Percentiles rank a stretch among this genome's conserved stretches.
phyloP scores from a whole-genome alignment of 306 rosid genomes.

The Ammopiptanthus mongolicus region DNA sequence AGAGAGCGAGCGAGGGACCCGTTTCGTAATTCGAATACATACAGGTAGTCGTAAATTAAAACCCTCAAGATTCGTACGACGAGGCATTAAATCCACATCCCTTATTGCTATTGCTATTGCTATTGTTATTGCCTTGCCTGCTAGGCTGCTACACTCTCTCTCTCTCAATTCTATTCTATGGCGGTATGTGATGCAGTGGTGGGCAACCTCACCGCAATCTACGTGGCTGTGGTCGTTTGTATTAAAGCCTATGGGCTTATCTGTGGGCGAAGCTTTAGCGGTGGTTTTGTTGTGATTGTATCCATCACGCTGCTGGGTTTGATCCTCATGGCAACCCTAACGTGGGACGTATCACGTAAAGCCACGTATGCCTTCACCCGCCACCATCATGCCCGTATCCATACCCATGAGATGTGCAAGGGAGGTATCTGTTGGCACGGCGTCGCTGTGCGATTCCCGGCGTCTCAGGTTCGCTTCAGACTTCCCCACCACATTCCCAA shows the following conservation, averaged over 20 bases:
- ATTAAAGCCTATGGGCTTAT: conserved; percentile 46
- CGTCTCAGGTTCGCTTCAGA: conserved; percentile 55
- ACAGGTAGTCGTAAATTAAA: no score
- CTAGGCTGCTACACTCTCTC: no score
- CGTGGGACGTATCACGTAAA: conserved; percentile 76
- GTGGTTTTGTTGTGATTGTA: conserved; percentile 29
- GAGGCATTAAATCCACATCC: no score
- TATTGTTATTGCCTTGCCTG: no score
- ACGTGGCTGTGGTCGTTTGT: conserved; percentile 37
- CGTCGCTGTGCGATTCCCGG: conserved; percentile 54
- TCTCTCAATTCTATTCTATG: conserved; percentile 20
- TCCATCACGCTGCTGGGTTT: conserved; percentile 47
- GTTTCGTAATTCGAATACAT: no score
- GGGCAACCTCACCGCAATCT: conserved; percentile 52
- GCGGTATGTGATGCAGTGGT: conserved; percentile 57
- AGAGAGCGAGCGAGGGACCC: no score
- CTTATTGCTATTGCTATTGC: no score
- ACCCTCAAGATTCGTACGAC: no score
- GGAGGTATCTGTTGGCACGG: conserved; percentile 95
- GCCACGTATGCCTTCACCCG: conserved; percentile 39
- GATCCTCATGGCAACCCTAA: conserved; percentile 47
- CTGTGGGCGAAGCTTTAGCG: conserved; percentile 39
- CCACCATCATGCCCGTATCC: neutral
- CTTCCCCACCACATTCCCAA: conserved; percentile 56
- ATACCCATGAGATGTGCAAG: conserved; percentile 43